Evolutionary conservation across 1,139 yeast genomes (phyloP), one percentile per base, ranked within the genome.

Genomic region (Saccharomyces hybrid): DNA sequence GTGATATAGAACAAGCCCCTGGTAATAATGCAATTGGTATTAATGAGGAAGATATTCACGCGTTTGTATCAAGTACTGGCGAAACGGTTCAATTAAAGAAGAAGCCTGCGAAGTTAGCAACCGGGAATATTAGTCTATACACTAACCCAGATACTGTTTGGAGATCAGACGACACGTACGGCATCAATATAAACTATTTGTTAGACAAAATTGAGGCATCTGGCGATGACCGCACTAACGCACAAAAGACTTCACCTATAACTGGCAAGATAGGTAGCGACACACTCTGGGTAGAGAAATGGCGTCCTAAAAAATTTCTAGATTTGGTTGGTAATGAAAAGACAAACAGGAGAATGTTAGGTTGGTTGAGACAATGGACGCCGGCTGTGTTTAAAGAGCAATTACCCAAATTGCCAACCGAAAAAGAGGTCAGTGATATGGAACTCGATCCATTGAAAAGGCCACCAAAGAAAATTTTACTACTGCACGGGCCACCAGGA

Each of bases 401-500:
- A 9, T 57, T 69, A 50, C 63, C 67, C 2, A 62, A 64, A 53
- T 34, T 53, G 5, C 54, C 57, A 2, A 47, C 52, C 6, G 52
- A 55, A 16, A 53, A 54, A 3, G 58, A 52, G 26, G 53, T 48
- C 6, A 54, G 49, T 3, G 51, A 49, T 3, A 52, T 52, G 19
- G 44, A 38, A 16, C 54, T 59, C 0, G 96, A 89, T 67, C 77
- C 80, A 0, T 74, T 79, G 48, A 82, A 84, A 5, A 76, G 98
- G 51, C 98, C 98, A 0, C 73, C 70, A n/a, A 78, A 77, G 54
- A 86, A 82, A 60, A 77, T 93, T 0, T 68, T 93, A 44, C 73
- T 93, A 50, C 78, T 93, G 2, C 89, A 86, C 67, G 99, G 99
- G 0, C 95, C 97, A 0, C 91, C 97, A 0, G 99, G 99, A 1